Conservation (phyloP, 2,329 filamentous ascomycete genomes). For the Ophiostoma perfectum region DNA sequence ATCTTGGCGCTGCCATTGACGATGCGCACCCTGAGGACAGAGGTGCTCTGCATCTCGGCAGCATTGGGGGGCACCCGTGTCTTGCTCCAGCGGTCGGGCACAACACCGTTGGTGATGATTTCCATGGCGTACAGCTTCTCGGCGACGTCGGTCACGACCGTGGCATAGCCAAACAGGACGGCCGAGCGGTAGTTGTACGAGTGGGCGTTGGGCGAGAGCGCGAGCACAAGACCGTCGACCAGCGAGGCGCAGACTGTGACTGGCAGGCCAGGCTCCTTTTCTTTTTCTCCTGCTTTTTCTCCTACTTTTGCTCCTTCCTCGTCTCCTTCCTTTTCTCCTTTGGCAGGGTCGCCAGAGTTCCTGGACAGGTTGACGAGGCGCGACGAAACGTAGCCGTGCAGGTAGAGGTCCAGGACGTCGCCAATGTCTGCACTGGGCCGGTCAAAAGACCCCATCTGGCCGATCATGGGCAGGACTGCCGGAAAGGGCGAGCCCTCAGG, state of each 20-base stretch:
- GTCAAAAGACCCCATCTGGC: conserved; percentile 69
- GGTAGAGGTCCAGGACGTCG: conserved; percentile 68
- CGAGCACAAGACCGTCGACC: conserved; percentile 73
- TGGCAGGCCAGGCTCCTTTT: conserved; percentile 45
- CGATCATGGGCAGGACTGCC: conserved; percentile 77
- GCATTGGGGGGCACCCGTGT: conserved; percentile 64
- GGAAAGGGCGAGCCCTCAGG: conserved; percentile 62
- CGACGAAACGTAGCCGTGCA: conserved; percentile 78
- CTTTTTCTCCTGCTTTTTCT: conserved; percentile 14
- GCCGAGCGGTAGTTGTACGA: conserved; percentile 84
- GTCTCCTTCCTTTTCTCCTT: conserved; percentile 11
- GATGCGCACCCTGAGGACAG: conserved; percentile 64
- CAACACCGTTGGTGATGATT: conserved; percentile 68
- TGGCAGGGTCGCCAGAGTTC: neutral
- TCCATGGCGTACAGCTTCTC: conserved; percentile 77
- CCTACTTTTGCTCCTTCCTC: too few species aligned
- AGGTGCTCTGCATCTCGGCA: conserved; percentile 69
- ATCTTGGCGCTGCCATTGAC: conserved; percentile 71
- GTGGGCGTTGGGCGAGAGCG: conserved; percentile 73
- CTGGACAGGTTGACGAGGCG: conserved; percentile 66
- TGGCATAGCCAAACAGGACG: conserved; percentile 68
- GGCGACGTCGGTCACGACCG: conserved; percentile 56
- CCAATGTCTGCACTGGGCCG: conserved; percentile 53
- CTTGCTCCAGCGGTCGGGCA: conserved; percentile 63
- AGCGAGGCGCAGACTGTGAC: conserved; percentile 67